Evolutionary conservation across 345 rosid species (phyloP).

Genomic region (Linum usitatissimum): DNA sequence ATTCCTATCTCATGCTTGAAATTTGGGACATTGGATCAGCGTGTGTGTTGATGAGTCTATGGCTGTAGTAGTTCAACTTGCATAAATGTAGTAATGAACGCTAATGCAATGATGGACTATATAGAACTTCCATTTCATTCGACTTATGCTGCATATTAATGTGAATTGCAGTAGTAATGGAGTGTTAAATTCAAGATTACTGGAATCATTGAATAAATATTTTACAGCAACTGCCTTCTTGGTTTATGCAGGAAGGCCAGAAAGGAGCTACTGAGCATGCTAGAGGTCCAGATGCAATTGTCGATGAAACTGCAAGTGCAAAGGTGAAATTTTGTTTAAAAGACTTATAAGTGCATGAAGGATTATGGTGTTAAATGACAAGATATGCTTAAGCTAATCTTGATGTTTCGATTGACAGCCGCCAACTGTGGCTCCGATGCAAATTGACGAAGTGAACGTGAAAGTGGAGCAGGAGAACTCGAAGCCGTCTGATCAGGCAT

Average conservation of each 20-base stretch:
- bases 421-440: constrained; percentile 36
- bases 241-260: constrained; percentile 39
- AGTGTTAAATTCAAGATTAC: background rate
- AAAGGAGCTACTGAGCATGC: constrained; percentile 41
- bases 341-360: background rate
- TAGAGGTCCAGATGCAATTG: constrained; percentile 37
- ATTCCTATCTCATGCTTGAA: too few relatives aligned
- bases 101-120: background rate
- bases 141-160: background rate
- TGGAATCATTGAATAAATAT: background rate
- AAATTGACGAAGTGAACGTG: constrained; percentile 49
- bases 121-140: background rate
- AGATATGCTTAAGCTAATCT: background rate
- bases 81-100: too few relatives aligned
- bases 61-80: too few relatives aligned
- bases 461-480: constrained; percentile 56
- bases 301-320: constrained; percentile 39
- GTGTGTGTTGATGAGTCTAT: too few relatives aligned
- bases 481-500: constrained; percentile 40
- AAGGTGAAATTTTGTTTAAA: constrained; percentile 30
- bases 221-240: background rate
- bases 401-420: constrained; percentile 27
- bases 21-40: too few relatives aligned
- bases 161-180: background rate
- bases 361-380: background rate